Base-by-base conservation (phyloP, 352 stramenopile species). In the Hyaloperonospora brassicae region DNA sequence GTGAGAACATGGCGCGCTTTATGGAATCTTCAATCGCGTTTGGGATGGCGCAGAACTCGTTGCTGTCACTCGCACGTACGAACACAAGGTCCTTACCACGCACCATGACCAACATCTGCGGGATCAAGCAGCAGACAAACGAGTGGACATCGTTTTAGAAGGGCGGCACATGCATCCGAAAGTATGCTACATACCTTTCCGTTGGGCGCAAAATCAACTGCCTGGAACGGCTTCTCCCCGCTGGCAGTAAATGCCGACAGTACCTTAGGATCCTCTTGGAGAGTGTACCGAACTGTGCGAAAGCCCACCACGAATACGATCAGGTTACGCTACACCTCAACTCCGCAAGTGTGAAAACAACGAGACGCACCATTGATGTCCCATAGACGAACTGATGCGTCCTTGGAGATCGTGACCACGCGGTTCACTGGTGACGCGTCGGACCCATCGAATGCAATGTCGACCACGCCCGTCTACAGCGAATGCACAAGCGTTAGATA, bases 391-490 rank as follows among this genome's bases (percentile, higher is more conserved):
- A 91, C 62, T 0, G 81, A 86, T 5, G 74, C 77, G 39, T 91
- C 81, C 54, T 89, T 91, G 54, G 71, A 91, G 36, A 83, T 77
- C 21, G 81, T 91, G 27, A 88, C 67, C 22, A 91, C 72, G 22
- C 76, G 74, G 47, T 87, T 81, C 22, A 89, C 78, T n/a, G 75
- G 72, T n/a, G 79, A 57, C 12, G 64, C 55, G 44, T 89, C 79
- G 17, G 76, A 89, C 3, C 81, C 81, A 30, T 89, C 70, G 49
- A 91, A 91, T 38, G 81, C 75, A 27, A 91, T 58, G 56, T 91
- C 81, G 42, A 88, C 56, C 9, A 91, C 72, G 35, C 81, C 81
- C 21, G 66, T 89, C 81, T 91, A 48, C 42, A 50, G 41, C 31
- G 43, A 11, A 36, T 14, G 27, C n/a, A 34, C 42, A 44, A 58